Base-by-base conservation (phyloP, 2,329 filamentous ascomycete genomes). In the Phyllosticta citriasiana region DNA sequence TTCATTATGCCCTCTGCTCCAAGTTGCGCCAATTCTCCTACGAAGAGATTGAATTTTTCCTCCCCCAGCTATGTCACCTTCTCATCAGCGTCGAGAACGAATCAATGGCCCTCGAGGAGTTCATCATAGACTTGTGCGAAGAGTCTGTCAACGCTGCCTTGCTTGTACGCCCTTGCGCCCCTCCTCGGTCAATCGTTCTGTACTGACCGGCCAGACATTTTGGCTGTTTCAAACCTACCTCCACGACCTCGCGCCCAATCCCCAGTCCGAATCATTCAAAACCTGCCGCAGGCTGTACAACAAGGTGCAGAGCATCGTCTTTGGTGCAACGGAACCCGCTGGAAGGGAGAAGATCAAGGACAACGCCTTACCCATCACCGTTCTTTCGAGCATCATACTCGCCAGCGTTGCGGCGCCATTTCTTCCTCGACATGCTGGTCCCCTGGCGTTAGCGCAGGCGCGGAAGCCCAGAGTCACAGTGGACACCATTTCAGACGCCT, bases 1-100 rank as follows among this genome's bases (percentile, higher is more conserved):
- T 94, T 71, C 89, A 93, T 77, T 91, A 93, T 80, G 88, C 91
- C 64, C 84, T 94, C 65, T 93, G 90, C 80, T 88, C 87, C 70
- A 94, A 94, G 83, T 82, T 94, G 72, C 88, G 90, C 72, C 88
- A 90, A 75, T 94, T 94, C 72, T 88, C 88, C 66, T 94, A 93
- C 78, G 88, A 91, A 79, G 89, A 94, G 76, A 92, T 94, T 73
- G 90, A 94, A 77, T 94, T 94, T 85, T 94, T 93, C 80, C 82
- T 94, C 57, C 89, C 89, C 64, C 88, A 76, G 70, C 79, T 94
- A 79, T 94, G 89, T 73, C 90, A 94, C 77, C 85, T 94, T 65
- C 86, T 92, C 76, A 88, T 94, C 71, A 92, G 88, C 75, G 84
- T 93, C 73, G 86, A 93, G 79, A 94, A 93, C 76, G 90, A 94